Evolutionary conservation across 768 basidiomycete genomes (phyloP).

Genomic region (Baorangia bicolor): DNA sequence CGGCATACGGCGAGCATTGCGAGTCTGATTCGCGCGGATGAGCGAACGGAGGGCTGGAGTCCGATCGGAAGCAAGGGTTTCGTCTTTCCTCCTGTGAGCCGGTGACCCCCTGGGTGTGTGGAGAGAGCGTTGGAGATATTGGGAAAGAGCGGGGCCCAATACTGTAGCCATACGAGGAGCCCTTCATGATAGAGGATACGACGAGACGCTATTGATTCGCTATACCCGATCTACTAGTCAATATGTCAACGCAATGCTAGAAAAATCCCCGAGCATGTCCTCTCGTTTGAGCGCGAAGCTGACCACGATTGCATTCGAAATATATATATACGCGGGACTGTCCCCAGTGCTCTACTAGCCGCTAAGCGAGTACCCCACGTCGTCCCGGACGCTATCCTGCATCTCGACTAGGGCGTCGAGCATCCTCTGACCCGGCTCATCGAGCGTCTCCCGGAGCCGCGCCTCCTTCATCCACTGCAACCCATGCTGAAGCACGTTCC

Average conservation of each 20-base stretch:
- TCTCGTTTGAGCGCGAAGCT: neutral
- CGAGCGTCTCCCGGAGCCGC: conserved; percentile 45
- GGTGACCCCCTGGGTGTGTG: conserved; percentile 7
- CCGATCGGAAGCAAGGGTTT: conserved; percentile 59
- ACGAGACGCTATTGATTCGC: neutral
- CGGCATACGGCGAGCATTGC: conserved; percentile 83
- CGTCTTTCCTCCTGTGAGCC: conserved; percentile 43
- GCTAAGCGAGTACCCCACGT: conserved; percentile 54
- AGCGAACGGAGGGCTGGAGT: conserved; percentile 80
- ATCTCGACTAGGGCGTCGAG: conserved; percentile 56
- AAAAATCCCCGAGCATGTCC: neutral
- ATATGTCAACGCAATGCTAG: neutral
- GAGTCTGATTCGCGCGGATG: conserved; percentile 74
- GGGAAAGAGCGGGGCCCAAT: neutral
- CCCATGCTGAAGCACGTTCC: conserved; percentile 76
- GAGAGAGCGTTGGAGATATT: neutral
- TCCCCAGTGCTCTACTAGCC: conserved; percentile 29
- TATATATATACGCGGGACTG: too few species aligned
- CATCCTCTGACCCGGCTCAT: conserved; percentile 51
- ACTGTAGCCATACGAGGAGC: neutral
- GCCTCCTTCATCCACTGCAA: conserved; percentile 65
- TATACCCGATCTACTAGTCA: conserved; percentile 12
- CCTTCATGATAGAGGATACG: neutral
- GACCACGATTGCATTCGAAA: neutral
- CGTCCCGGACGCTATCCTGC: conserved; percentile 40